Evolutionary conservation across 2,329 filamentous ascomycete species (phyloP).

Genomic region (Knufia fluminis): DNA sequence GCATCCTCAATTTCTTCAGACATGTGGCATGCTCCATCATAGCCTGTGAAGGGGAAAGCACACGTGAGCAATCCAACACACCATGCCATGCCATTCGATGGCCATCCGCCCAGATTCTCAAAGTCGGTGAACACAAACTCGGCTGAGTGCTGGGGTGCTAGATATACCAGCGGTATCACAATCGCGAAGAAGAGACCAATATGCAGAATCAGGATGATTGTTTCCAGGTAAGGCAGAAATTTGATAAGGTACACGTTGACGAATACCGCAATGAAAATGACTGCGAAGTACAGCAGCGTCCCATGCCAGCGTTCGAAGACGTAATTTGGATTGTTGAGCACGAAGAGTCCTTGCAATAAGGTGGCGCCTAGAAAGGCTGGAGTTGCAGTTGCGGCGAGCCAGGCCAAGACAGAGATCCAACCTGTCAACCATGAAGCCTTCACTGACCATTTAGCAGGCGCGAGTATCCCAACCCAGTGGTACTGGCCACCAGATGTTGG

Average conservation of each 20-base stretch:
- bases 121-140: conserved; percentile 33
- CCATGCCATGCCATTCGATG: conserved; percentile 36
- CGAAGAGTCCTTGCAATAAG: conserved; percentile 29
- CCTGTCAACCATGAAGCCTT: conserved; percentile 16
- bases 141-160: conserved; percentile 26
- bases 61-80: conserved; percentile 32
- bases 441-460: neutral
- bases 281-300: conserved; percentile 31
- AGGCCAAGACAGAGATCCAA: conserved; percentile 31
- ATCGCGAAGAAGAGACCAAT: conserved; percentile 32
- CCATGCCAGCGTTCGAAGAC: conserved; percentile 32
- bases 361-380: conserved; percentile 27
- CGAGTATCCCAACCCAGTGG: conserved; percentile 29
- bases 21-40: conserved; percentile 7
- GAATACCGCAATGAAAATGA: conserved; percentile 27
- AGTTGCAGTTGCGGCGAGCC: conserved; percentile 30
- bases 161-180: conserved; percentile 29
- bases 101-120: conserved; percentile 39
- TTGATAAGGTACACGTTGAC: conserved; percentile 29
- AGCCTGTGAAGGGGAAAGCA: conserved; percentile 26
- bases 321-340: conserved; percentile 31
- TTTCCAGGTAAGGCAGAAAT: conserved; percentile 27
- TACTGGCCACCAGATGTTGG: conserved; percentile 32
- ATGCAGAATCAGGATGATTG: conserved; percentile 25
- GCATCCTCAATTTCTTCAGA: conserved; percentile 44